phyloP scores from a whole-genome alignment of 140 eudicot species.

The Erigeron philadelphicus region DNA sequence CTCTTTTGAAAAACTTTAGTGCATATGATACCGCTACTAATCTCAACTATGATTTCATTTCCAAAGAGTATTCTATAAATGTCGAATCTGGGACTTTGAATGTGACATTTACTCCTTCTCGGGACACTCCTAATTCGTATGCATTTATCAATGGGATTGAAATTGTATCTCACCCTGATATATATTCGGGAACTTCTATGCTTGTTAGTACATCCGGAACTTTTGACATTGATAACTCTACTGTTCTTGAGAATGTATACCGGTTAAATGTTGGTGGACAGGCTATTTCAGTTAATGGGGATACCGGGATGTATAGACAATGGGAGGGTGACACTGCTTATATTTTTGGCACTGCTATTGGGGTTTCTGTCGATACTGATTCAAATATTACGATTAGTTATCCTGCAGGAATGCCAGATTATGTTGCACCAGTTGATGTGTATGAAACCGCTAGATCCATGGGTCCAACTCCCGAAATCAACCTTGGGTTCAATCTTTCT shows the following conservation, averaged over 20 bases:
- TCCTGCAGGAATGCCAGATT: conserved; percentile 25
- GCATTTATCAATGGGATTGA: conserved; percentile 80
- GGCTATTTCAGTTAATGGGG: conserved; percentile 26
- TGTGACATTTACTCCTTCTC: conserved; percentile 48
- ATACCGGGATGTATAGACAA: conserved; percentile 31
- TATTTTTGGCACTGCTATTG: conserved; percentile 28
- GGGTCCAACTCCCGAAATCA: conserved; percentile 29
- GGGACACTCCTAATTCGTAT: conserved; percentile 28
- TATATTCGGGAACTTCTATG: conserved; percentile 34
- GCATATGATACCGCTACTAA: conserved; percentile 48
- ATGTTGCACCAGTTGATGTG: conserved; percentile 34
- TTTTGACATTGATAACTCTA: conserved; percentile 2
- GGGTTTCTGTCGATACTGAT: conserved; percentile 23
- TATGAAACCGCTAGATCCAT: conserved; percentile 31
- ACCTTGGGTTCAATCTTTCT: conserved; percentile 31
- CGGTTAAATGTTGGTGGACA: conserved; percentile 43
- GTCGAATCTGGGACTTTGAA: conserved; percentile 32
- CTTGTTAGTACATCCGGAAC: conserved; percentile 17
- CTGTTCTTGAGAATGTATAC: conserved; percentile 27
- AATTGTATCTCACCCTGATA: conserved; percentile 52
- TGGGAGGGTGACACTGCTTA: conserved; percentile 37
- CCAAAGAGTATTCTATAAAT: conserved; percentile 57
- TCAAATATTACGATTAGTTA: conserved; percentile 13
- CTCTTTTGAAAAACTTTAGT: conserved; percentile 60
- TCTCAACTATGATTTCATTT: conserved; percentile 48